phyloP scores from a whole-genome alignment of 2,329 filamentous ascomycete species.

The Ciborinia camelliae region DNA sequence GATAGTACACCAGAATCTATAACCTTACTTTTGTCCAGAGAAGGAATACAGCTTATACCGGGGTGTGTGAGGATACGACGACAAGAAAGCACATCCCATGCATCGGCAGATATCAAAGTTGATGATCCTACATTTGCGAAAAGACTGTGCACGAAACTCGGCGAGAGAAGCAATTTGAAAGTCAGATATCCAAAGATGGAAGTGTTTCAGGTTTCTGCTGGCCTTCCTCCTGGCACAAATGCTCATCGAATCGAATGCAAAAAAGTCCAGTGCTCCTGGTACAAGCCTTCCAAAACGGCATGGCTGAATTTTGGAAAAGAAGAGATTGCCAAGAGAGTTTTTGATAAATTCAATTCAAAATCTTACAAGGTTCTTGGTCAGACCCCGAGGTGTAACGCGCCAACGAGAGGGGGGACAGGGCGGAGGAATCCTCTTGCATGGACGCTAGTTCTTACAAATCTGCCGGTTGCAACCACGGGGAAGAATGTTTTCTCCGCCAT shows the following conservation, averaged over 20 bases:
- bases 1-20: conserved; percentile 24
- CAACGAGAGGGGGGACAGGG: neutral
- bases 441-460: conserved; percentile 29
- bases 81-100: neutral
- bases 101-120: conserved; percentile 25
- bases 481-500: conserved; percentile 26
- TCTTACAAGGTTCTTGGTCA: conserved; percentile 28
- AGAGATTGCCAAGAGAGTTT: conserved; percentile 28
- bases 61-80: conserved; percentile 23
- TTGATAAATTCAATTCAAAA: conserved; percentile 27
- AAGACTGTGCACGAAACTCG: conserved; percentile 21
- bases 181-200: neutral
- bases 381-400: conserved; percentile 20
- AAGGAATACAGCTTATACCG: conserved; percentile 25
- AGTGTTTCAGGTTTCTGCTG: neutral
- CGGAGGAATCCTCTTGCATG: conserved; percentile 25
- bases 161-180: conserved; percentile 11
- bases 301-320: conserved; percentile 32
- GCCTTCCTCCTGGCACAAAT: conserved; percentile 14
- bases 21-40: conserved; percentile 20
- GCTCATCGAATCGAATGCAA: conserved; percentile 27
- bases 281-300: conserved; percentile 28
- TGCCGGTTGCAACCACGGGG: conserved; percentile 24
- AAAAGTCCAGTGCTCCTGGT: conserved; percentile 33
- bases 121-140: conserved; percentile 31